phyloP scores from a whole-genome alignment of 208 protist genomes.

The Leishmania tarentolae region DNA sequence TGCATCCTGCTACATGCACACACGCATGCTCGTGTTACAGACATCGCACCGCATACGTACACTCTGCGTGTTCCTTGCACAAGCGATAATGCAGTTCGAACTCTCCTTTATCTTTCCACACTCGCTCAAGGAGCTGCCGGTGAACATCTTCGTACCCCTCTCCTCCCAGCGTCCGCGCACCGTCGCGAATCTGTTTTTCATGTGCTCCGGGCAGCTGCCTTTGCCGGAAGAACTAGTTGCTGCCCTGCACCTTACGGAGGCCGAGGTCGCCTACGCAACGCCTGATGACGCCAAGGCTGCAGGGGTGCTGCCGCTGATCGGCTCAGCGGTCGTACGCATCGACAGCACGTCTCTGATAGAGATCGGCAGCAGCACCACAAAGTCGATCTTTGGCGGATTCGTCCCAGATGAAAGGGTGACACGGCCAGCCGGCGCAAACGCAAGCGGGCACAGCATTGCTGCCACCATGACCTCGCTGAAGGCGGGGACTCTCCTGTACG shows the following conservation, averaged over 20 bases:
- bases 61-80: not conserved
- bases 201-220: slow-evolving; percentile 64
- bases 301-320: slow-evolving; percentile 55
- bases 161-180: slow-evolving; percentile 57
- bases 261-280: slow-evolving; percentile 25
- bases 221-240: slow-evolving; percentile 34
- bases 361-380: slow-evolving; percentile 83
- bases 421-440: slow-evolving; percentile 18
- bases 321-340: slow-evolving; percentile 65
- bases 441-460: slow-evolving; percentile 22
- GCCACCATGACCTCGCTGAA: slow-evolving; percentile 47
- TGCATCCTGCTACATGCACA: not conserved
- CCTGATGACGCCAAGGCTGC: slow-evolving; percentile 29
- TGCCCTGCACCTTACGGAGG: slow-evolving; percentile 22
- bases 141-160: slow-evolving; percentile 49
- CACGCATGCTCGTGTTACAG: not conserved
- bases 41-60: not conserved
- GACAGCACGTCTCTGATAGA: slow-evolving; percentile 68
- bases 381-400: slow-evolving; percentile 82
- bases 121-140: slow-evolving; percentile 33
- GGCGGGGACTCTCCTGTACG: slow-evolving; percentile 66
- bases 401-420: slow-evolving; percentile 53
- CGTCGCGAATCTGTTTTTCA: slow-evolving; percentile 69
- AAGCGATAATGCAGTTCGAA: slow-evolving; percentile 51
- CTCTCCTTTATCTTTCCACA: slow-evolving; percentile 75